phyloP scores from a whole-genome alignment of 257 asterid genomes.

The Solanum ossicruentum region DNA sequence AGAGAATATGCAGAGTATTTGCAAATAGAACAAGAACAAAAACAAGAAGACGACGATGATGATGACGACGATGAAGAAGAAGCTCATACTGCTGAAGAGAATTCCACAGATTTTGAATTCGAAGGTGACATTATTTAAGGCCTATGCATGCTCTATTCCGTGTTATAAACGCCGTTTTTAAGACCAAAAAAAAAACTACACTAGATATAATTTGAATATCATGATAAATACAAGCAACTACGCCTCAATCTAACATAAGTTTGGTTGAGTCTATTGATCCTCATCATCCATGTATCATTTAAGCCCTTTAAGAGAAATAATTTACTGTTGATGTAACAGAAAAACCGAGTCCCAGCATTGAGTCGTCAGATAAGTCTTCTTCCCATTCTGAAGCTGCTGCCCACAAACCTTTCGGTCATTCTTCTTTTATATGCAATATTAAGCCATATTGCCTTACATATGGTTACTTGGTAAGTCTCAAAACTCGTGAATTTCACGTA shows the following conservation, averaged over 20 bases:
- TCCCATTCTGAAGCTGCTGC: neutral
- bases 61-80: neutral
- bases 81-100: neutral
- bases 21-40: neutral
- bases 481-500: neutral
- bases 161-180: neutral
- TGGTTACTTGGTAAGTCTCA: neutral
- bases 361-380: neutral
- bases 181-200: neutral
- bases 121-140: neutral
- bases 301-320: neutral
- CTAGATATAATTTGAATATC: neutral
- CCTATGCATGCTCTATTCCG: neutral
- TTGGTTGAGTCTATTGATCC: neutral
- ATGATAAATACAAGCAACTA: neutral
- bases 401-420: neutral
- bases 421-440: neutral
- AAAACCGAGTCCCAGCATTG: neutral
- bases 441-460: neutral
- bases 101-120: neutral
- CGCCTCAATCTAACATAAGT: neutral
- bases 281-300: neutral
- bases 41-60: no score
- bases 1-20: neutral
- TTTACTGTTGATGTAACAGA: neutral